Evolutionary conservation across 2,329 filamentous ascomycete species (phyloP), one percentile per base, ranked within the genome.

Genomic region (Sporothrix brasiliensis): DNA sequence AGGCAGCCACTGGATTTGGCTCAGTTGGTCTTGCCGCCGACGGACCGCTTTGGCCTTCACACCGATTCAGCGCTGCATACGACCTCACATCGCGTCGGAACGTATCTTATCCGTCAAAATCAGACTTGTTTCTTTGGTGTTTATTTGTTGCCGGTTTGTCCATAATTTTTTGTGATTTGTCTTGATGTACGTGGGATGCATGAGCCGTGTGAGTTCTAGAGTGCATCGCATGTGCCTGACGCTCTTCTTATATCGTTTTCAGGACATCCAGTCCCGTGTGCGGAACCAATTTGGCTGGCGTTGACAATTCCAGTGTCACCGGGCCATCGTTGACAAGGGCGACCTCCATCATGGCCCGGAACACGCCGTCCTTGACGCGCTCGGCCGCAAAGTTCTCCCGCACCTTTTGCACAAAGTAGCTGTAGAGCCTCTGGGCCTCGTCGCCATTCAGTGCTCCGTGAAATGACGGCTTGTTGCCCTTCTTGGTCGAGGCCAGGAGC

Each of bases 331-430:
- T 98, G 66, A 97, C 89, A 41, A 97, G 81, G 65, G 92, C 91
- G 71, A 99, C 94, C 77, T 98, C 91, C 95, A 99, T 99, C 94
- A 97, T 97, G 66, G 95, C 95, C 78, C 97, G 94, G 79, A 99
- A 99, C 41, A 94, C 89, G n/a, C 96, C 95, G 78, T 99, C 91
- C 78, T 97, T 93, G 71, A 99, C 94, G 73, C 86, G 89, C 10
- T 93, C 91, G 7, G 86, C 80, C 5, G 83, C 79, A 79, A 98
- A 97, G 2, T 88, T 85, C 69, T 89, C 84, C 75, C 89, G 86
- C 54, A 98, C 88, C 75, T 91, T 92, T 67, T 87, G 82, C 75
- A 94, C 88, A 81, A 99, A 98, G 77, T 90, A 85, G 69, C 94
- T 88, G 78, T 98, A 99, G 7, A 98, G 84, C 72, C 86, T 86